Conservation (phyloP, 441 rosid genomes). For the Bruguiera hainesii region DNA sequence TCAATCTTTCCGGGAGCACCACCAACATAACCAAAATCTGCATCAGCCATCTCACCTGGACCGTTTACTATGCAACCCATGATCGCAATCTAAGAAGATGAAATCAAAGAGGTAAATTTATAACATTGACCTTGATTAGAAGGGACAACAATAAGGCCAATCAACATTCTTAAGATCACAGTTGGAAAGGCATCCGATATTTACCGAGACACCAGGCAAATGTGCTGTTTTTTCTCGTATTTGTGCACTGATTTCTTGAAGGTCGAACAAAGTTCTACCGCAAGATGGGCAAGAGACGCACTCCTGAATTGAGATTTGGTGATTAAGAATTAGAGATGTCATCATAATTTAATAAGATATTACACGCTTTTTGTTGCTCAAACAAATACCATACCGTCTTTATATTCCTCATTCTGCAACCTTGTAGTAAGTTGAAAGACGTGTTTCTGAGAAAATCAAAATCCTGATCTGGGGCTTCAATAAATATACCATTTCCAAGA, state of each 20-base stretch:
- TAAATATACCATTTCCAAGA: constrained; percentile 87
- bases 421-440: constrained; percentile 91
- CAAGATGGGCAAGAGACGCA: constrained; percentile 99
- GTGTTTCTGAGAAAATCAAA: constrained; percentile 83
- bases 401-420: constrained; percentile 98
- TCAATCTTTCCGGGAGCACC: constrained; percentile 97
- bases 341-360: neutral
- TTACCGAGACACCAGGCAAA: constrained; percentile 96
- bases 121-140: no score
- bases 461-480: constrained; percentile 87
- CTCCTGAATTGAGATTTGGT: constrained; percentile 49
- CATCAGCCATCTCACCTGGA: constrained; percentile 99
- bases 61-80: constrained; percentile 99
- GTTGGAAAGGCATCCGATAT: constrained; percentile 11
- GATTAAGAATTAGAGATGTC: neutral
- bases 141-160: neutral
- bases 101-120: neutral
- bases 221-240: constrained; percentile 89
- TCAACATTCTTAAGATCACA: constrained; percentile 5
- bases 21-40: constrained; percentile 95
- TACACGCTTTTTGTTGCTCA: neutral
- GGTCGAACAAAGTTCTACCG: constrained; percentile 93
- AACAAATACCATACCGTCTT: constrained; percentile 62
- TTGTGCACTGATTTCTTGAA: constrained; percentile 95
- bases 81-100: constrained; percentile 61